Evolutionary conservation across 148 eudicot species (phyloP), one percentile per base, ranked within the genome.

Genomic region (Rhododendron kiyosumense): DNA sequence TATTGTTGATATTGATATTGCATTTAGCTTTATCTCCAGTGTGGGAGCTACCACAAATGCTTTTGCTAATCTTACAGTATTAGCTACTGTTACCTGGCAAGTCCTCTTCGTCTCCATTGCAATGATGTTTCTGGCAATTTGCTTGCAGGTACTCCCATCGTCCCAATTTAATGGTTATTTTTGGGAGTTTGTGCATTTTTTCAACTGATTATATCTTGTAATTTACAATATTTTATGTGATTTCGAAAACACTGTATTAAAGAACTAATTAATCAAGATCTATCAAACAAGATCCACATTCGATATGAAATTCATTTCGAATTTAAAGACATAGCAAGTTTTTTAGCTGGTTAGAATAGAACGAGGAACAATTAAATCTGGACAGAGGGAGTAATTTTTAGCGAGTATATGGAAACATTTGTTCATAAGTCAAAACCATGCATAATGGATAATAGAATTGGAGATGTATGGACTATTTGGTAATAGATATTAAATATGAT

Each of bases 41-140:
- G 87, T 90, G 67, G 99, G 90, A 82, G 88, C 96, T 69, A 92
- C 98, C 51, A 83, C 83, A 26, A 94, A 90, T 87, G 85, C 92
- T 43, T 91, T 85, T 81, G 36, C 93, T 67, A 97, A 91, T 87
- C 94, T 94, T 71, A 88, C 88, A 59, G 98, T 97, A 52, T 71
- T 97, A 85, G 93, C 92, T 48, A 91, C 90, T 82, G 91, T 95
- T 69, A 94, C 98, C 71, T 97, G 99, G 99, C 98, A 92, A 91
- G 96, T 97, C 85, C 90, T 97, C 84, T 93, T 97, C 81, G 91
- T 94, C 88, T 89, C 96, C 48, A 59, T 96, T 85, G 97, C 97
- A 18, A 92, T 96, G 85, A 82, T 96, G 57, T 90, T 75, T 76
- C 52, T 93, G 86, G 94, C 97, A 38, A 84, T 96, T 69, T 90